A percentile compares a stretch with the other conserved stretches of the same genome.
Conservation (phyloP, 192 early-diverging fungal genomes). For the Backusella luteola region DNA sequence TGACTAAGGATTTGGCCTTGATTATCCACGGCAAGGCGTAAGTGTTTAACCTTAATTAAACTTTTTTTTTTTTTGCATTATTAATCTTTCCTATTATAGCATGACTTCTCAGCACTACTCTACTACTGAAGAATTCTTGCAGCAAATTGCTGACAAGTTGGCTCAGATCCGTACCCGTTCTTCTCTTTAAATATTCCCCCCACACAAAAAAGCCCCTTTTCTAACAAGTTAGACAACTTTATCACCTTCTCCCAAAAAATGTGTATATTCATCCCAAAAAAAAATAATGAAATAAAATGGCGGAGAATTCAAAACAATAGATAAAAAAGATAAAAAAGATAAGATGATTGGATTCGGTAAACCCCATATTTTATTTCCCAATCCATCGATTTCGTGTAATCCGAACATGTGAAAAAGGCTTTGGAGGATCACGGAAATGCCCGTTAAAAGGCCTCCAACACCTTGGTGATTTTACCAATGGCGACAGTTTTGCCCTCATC, state of each 20-base stretch:
- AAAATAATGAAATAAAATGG: not conserved
- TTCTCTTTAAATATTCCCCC: constrained; percentile 19
- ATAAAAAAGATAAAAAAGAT: constrained; percentile 1
- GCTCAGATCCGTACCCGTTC: constrained; percentile 23
- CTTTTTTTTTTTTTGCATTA: not conserved
- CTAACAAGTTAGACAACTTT: not conserved
- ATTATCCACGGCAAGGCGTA: constrained; percentile 84
- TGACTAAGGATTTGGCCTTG: constrained; percentile 98
- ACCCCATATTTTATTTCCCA: constrained; percentile 3
- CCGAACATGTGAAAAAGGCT: not conserved
- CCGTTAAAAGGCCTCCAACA: constrained; percentile 40
- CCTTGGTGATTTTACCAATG: constrained; percentile 90
- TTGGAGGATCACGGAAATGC: not conserved
- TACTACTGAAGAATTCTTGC: constrained; percentile 84
- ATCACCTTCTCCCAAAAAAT: not conserved
- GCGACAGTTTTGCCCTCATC: constrained; percentile 95
- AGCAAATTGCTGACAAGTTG: constrained; percentile 65
- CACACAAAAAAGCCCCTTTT: not conserved
- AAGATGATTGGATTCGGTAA: not conserved
- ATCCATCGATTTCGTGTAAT: not conserved
- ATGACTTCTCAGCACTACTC: constrained; percentile 84
- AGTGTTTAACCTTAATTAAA: constrained; percentile 3
- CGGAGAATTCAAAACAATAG: not conserved
- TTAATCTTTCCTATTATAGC: constrained; percentile 10
- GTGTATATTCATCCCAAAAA: not conserved